Evolutionary conservation across 257 asterid species (phyloP).

Genomic region (Solanum lignicaule): DNA sequence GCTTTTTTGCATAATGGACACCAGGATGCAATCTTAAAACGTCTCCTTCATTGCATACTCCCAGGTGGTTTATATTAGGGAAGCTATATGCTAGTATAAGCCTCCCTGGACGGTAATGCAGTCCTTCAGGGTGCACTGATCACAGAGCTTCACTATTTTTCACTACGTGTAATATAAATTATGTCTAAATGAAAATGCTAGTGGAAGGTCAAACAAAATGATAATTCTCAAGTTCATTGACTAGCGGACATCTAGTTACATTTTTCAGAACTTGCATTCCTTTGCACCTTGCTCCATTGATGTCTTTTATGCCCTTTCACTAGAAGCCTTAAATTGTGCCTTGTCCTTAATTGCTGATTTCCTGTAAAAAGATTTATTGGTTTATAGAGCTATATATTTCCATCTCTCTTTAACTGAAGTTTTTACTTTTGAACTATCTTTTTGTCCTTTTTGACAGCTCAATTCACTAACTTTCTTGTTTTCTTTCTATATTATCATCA

Average conservation of each 20-base stretch:
- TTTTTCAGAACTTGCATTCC: neutral
- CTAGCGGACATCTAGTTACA: neutral
- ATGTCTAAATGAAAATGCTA: neutral
- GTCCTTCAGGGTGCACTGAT: neutral
- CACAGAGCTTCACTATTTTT: neutral
- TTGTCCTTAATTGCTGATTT: neutral
- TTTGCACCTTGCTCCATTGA: neutral
- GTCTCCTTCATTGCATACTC: neutral
- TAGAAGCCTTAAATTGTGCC: neutral
- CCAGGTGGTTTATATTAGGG: neutral
- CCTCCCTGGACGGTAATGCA: neutral
- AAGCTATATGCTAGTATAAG: neutral
- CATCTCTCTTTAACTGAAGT: neutral
- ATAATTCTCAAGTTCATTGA: neutral
- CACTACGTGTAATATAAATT: neutral
- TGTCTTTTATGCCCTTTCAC: neutral
- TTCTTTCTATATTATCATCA: slow-evolving; percentile 21
- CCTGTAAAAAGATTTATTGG: neutral
- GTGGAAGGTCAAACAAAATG: neutral
- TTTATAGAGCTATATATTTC: neutral
- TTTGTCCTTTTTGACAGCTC: neutral
- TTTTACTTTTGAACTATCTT: neutral
- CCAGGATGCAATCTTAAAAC: neutral
- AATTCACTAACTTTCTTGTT: neutral
- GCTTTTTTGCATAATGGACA: neutral